Percentiles rank a stretch among this genome's conserved stretches.
phyloP scores from a whole-genome alignment of 2,329 filamentous ascomycete species.

The Aspergillus vadensis region DNA sequence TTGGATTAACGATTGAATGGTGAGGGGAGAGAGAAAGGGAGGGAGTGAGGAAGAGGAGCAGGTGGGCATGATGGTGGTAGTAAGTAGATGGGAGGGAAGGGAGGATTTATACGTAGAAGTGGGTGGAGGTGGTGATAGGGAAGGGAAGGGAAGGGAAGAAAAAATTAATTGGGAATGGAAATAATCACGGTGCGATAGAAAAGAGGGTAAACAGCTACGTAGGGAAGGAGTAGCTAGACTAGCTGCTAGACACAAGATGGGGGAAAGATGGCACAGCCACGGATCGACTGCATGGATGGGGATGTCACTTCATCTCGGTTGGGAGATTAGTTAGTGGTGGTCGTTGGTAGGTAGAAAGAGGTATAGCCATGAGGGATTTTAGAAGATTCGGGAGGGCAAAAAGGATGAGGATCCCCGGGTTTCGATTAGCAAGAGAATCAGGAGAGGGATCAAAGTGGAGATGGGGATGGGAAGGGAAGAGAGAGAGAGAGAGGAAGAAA shows the following conservation, averaged over 20 bases:
- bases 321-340: neutral
- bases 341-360: neutral
- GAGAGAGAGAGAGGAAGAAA: neutral
- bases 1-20: neutral
- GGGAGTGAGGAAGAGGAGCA: neutral
- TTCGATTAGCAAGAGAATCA: slow-evolving; percentile 1
- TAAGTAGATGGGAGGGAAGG: slow-evolving; percentile 10
- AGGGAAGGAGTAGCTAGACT: neutral
- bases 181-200: neutral
- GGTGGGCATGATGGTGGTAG: slow-evolving; percentile 5
- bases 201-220: neutral
- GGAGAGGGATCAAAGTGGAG: neutral
- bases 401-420: neutral
- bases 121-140: slow-evolving; percentile 13
- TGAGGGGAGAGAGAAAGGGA: slow-evolving; percentile 4
- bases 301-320: slow-evolving; percentile 6
- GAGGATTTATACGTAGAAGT: slow-evolving; percentile 24
- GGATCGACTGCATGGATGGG: slow-evolving; percentile 21
- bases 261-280: slow-evolving; percentile 14
- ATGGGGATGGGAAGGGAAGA: neutral
- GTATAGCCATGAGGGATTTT: neutral
- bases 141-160: slow-evolving; percentile 15
- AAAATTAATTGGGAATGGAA: neutral
- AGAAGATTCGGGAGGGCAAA: neutral
- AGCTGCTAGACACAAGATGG: neutral